Conservation (phyloP, 345 rosid genomes). For the Lepidium aucheri region DNA sequence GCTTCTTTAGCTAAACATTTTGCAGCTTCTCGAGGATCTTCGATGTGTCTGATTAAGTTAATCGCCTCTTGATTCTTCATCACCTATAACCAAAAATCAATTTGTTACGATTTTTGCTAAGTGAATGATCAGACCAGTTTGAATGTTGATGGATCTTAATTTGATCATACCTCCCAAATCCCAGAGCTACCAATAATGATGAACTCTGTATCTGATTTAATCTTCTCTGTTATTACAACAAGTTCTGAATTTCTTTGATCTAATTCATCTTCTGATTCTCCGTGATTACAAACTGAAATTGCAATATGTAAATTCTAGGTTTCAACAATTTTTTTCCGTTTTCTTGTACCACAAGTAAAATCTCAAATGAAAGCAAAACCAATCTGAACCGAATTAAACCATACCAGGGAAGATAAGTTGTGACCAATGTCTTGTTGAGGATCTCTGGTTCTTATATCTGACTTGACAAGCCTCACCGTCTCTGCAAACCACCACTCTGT, state of each 20-base stretch:
- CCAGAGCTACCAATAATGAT: conserved; percentile 63
- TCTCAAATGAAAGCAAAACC: not conserved
- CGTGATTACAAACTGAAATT: conserved; percentile 31
- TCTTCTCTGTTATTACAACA: conserved; percentile 30
- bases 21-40: conserved; percentile 65
- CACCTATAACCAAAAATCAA: conserved; percentile 29
- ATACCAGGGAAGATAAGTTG: conserved; percentile 30
- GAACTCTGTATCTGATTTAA: conserved; percentile 49
- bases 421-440: conserved; percentile 41
- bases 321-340: not conserved
- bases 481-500: conserved; percentile 51
- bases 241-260: conserved; percentile 28
- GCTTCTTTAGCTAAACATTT: conserved; percentile 67
- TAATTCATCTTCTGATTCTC: conserved; percentile 18
- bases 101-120: not conserved
- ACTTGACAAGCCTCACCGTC: conserved; percentile 58
- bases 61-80: conserved; percentile 77
- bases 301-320: not conserved
- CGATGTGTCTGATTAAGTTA: conserved; percentile 47
- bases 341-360: not conserved
- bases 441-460: conserved; percentile 22
- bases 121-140: not conserved
- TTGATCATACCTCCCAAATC: conserved; percentile 56
- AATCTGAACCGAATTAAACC: not conserved
- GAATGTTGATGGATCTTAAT: too few relatives aligned